phyloP scores from a whole-genome alignment of 139 green algal genomes.

The Coccomyxa sp. region DNA sequence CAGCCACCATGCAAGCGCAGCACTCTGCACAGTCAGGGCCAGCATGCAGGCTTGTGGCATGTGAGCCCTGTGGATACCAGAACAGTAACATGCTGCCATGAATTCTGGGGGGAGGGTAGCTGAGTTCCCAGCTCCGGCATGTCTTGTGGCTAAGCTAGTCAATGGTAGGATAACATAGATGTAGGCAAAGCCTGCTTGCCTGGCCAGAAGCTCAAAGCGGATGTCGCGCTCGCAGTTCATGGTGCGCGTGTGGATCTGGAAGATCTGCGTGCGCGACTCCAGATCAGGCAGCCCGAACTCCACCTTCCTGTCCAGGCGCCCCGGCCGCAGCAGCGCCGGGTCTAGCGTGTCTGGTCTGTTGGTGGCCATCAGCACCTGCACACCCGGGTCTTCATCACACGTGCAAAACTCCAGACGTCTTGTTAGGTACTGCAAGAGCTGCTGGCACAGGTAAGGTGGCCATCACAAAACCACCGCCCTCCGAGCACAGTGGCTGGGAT shows the following conservation, averaged over 20 bases:
- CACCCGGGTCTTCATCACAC: neutral
- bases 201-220: conserved; percentile 89
- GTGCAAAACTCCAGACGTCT: neutral
- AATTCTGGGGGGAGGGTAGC: no score
- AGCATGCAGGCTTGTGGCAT: no score
- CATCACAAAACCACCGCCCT: neutral
- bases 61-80: no score
- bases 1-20: neutral
- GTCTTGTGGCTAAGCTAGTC: no score
- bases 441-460: neutral
- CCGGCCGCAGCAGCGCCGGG: conserved; percentile 92
- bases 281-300: conserved; percentile 97
- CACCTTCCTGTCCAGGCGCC: conserved; percentile 93
- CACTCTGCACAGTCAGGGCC: no score
- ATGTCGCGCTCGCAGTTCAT: conserved; percentile 98
- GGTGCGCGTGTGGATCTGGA: conserved; percentile 95
- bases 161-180: no score
- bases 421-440: neutral
- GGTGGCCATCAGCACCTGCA: conserved; percentile 88
- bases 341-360: conserved; percentile 97
- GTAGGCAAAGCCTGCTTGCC: no score
- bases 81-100: no score
- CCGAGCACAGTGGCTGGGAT: no score
- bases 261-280: conserved; percentile 93
- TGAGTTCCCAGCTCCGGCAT: no score